These are phyloP conservation scores for Lizonia empirigonia DNA, from an alignment of 2,329 filamentous ascomycete species.

Conservation along the genomic window DNA sequence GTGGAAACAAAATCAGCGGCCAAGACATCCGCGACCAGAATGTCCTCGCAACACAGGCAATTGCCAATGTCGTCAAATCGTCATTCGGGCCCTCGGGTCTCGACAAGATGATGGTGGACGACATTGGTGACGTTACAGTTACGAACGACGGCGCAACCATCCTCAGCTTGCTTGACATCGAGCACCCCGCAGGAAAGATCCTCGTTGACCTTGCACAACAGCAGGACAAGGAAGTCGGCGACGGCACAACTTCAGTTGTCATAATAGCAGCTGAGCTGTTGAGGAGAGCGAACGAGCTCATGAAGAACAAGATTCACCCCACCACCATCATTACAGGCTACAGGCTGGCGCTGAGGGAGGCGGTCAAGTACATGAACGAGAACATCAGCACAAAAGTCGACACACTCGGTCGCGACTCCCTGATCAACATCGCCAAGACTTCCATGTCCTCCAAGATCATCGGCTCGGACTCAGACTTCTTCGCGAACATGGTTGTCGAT, in stretches of 20 bases:
- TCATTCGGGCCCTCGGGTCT: slow-evolving; percentile 96
- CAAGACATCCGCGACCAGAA: slow-evolving; percentile 97
- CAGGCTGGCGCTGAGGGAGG: slow-evolving; percentile 90
- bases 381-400: slow-evolving; percentile 97
- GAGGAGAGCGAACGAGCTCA: slow-evolving; percentile 91
- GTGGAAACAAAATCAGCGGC: slow-evolving; percentile 96
- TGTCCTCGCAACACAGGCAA: slow-evolving; percentile 93
- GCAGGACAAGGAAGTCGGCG: slow-evolving; percentile 98
- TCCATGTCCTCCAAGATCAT: slow-evolving; percentile 99
- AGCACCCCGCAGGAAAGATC: slow-evolving; percentile 98
- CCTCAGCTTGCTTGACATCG: slow-evolving; percentile 90
- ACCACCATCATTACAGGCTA: slow-evolving; percentile 99
- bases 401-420: slow-evolving; percentile 83
- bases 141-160: slow-evolving; percentile 99
- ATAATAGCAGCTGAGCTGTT: slow-evolving; percentile 96
- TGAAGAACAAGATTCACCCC: slow-evolving; percentile 99
- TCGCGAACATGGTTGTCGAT: slow-evolving; percentile 95
- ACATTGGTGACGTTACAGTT: slow-evolving; percentile 98
- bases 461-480: slow-evolving; percentile 93
- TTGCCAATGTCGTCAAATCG: slow-evolving; percentile 98
- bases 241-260: slow-evolving; percentile 97
- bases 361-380: slow-evolving; percentile 98
- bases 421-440: slow-evolving; percentile 95
- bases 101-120: slow-evolving; percentile 99
- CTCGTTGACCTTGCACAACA: slow-evolving; percentile 96